phyloP scores from a whole-genome alignment of 306 rosid genomes.

The Mimosa bimucronata region DNA sequence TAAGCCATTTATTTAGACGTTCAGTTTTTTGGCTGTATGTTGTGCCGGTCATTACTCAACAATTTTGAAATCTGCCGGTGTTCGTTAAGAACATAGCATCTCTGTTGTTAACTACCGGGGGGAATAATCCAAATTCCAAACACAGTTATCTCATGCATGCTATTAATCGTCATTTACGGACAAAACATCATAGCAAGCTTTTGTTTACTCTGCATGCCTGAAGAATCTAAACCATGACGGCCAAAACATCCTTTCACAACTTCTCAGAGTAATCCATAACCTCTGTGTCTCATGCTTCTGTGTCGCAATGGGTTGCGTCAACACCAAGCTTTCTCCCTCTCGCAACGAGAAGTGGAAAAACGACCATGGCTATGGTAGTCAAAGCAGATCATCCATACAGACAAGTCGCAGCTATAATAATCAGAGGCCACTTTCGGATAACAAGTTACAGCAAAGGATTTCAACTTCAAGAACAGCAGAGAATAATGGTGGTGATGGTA shows the following conservation, averaged over 20 bases:
- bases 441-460: background rate
- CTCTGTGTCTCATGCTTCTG: background rate
- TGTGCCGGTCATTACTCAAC: background rate
- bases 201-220: background rate
- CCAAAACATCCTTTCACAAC: slow-evolving; percentile 18
- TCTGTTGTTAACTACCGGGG: slow-evolving; percentile 19
- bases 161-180: slow-evolving; percentile 45
- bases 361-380: slow-evolving; percentile 21
- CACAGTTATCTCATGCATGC: background rate
- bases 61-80: slow-evolving; percentile 3
- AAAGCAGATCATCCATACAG: slow-evolving; percentile 17
- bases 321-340: slow-evolving; percentile 32
- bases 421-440: slow-evolving; percentile 12
- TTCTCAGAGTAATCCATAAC: background rate
- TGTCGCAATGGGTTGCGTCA: slow-evolving; percentile 69
- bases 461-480: background rate
- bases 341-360: slow-evolving; percentile 32
- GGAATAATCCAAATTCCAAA: slow-evolving; percentile 6
- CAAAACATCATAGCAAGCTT: background rate
- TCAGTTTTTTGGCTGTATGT: background rate
- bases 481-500: slow-evolving; percentile 23
- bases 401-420: background rate
- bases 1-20: background rate
- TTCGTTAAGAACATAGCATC: slow-evolving; percentile 35
- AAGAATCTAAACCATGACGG: slow-evolving; percentile 44